Evolutionary conservation across 805 yeast genomes (phyloP), one percentile per base, ranked within the genome.

Genomic region (Diddensiella transvaalensis): DNA sequence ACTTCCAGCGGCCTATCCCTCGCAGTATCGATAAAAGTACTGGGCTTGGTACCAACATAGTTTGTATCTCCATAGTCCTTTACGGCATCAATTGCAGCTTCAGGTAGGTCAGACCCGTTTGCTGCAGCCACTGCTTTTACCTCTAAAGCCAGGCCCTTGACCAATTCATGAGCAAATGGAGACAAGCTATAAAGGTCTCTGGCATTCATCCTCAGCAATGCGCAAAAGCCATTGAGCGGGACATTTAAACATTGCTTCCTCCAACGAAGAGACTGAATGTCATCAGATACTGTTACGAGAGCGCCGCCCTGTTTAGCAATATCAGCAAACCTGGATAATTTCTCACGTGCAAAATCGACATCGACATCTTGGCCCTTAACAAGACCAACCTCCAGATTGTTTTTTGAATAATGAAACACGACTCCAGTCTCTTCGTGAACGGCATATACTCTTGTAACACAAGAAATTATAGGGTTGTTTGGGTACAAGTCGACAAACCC

Each of bases 221-320:
- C 46, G 23, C 46, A 42, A 40, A 42, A 42, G 3, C 46, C 46
- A 42, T 42, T 42, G 3, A 42, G 39, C 4, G 46, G 46, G 13
- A 42, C 46, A 22, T 42, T 42, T 11, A 42, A 24, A 21, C 46
- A 42, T 36, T 42, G 46, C 40, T 42, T 42, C 29, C 33, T 30
- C 46, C 46, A 42, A 3, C 46, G 38, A 13, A 19, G 46, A 42
- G 40, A 33, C 40, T 42, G 46, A n/a, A 42, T 42, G 19, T 42
- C 46, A 5, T 42, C 36, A 3, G 46, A 42, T 21, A 42, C 30
- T 3, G 40, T 21, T 17, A 42, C 46, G 21, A 23, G 10, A 30
- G 39, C 38, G 3, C 46, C 46, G 3, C 46, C 46, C 22, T 42
- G 15, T 11, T 15, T 19, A 17, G 46, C 46, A 19, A 42, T 42